These are phyloP conservation scores for Simmondsia chinensis DNA, from an alignment of 148 eudicot species.

Conservation along the genomic window DNA sequence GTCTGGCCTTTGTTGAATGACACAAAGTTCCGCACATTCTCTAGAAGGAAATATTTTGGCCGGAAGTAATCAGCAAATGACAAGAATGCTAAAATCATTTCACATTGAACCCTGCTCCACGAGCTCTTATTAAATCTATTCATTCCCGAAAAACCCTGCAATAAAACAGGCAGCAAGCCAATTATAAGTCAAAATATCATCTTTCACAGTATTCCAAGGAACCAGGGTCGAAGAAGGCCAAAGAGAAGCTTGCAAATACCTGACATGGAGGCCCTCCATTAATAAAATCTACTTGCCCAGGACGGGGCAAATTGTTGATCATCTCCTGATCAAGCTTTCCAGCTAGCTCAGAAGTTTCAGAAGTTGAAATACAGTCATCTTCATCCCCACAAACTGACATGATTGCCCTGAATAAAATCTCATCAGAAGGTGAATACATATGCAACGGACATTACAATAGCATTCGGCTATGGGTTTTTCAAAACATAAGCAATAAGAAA, in stretches of 20 bases:
- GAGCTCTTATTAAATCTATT: conserved; percentile 73
- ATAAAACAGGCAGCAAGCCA: too few relatives aligned
- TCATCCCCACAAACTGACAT: conserved; percentile 75
- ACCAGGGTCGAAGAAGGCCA: not conserved
- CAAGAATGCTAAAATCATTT: conserved; percentile 76
- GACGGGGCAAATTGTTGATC: conserved; percentile 53
- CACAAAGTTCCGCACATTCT: conserved; percentile 79
- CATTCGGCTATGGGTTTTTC: too few relatives aligned
- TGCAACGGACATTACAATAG: not conserved
- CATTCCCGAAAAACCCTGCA: conserved; percentile 91
- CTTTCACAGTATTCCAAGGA: not conserved
- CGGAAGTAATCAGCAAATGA: conserved; percentile 80
- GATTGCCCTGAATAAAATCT: conserved; percentile 41
- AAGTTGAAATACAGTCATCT: conserved; percentile 73
- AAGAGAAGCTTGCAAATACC: conserved; percentile 21
- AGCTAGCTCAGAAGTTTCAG: conserved; percentile 75
- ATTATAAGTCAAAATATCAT: not conserved
- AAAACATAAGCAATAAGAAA: too few relatives aligned
- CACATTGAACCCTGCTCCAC: conserved; percentile 90
- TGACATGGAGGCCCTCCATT: conserved; percentile 99
- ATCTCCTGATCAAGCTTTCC: conserved; percentile 49
- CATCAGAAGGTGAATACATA: conserved; percentile 2
- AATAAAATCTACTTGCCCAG: conserved; percentile 93
- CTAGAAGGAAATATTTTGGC: conserved; percentile 69
- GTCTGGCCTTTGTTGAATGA: conserved; percentile 91